Base-by-base conservation (phyloP, 2,329 filamentous ascomycete genomes). In the Fusarium sp. region DNA sequence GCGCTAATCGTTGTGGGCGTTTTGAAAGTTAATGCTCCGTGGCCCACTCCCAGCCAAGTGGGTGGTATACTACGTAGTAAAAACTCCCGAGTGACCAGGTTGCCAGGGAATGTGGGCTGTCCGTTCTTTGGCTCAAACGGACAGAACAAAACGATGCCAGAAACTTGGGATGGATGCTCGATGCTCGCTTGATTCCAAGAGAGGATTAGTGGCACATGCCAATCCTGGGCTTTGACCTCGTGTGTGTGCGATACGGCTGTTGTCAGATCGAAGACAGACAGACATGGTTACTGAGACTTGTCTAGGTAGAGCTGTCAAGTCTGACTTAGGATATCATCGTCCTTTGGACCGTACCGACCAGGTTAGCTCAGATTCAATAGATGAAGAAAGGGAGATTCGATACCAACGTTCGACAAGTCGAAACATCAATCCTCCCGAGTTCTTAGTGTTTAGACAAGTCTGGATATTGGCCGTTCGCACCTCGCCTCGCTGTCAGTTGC, bases 71-170 rank as follows among this genome's bases (percentile, higher is more conserved):
- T 20, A 20, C 18, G 18, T 20, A 20, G 18, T 20, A 36, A 59
- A 69, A 69, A 59, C 53, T 49, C 65, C 67, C 66, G 67, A 69
- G 50, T 64, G 66, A 69, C 62, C 53, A 70, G 66, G 57, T 64
- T 59, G 57, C 48, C 34, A 68, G 54, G 45, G 33, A 58, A 50
- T 50, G 45, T 57, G 49, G 31, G 36, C 34, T 52, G 20, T 58
- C 26, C 34, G n/a, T 55, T 56, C 22, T 43, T 50, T 54, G 42
- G 43, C 42, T 43, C 38, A 15, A 15, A 31, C 49, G 36, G 31
- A 42, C 44, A 51, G 24, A 43, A 52, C 42, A 26, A 58, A 66
- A 53, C 44, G 57, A 63, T 58, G 66, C 55, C 61, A 69, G 52
- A 55, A 70, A 48, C 62, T 46, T 56, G 62, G 34, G 62, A 59